Base-by-base conservation (phyloP, 768 basidiomycete genomes). In the Cyclocybe cylindracea region DNA sequence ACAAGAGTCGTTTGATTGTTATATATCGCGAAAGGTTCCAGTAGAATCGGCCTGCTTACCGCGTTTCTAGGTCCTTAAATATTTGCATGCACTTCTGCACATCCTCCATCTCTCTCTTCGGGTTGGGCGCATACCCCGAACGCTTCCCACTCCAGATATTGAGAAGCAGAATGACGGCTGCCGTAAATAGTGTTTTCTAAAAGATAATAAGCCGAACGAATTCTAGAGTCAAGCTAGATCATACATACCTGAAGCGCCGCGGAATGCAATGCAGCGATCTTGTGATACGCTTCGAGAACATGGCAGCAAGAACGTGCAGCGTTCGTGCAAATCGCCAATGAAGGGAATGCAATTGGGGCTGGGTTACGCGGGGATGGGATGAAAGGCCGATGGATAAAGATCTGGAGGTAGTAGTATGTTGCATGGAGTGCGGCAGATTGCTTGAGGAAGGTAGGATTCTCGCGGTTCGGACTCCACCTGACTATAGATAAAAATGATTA, bases 241-340 rank as follows among this genome's bases (percentile, higher is more conserved):
- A 33, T 42, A 56, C 61, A 6, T 59, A 76, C 79, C 66, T 76
- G 74, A 33, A 74, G 36, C 5, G 64, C 58, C 5, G 72, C 67
- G 39, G 73, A 44, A 2, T 73, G 73, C 34, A 72, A 53, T 4
- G 61, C 51, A 24, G 67, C 62, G 9, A 71, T 65, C 51, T 61
- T 67, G 43, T 75, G 69, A 55, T 74, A 71, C 46, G 70, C 55
- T 68, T 91, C 89, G 14, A 88, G 66, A 29, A 94, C 78, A 61
- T 87, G 88, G 36, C 80, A 81, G 52, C 81, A 86, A 1, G 88
- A 89, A 7, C 89, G 76, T 2, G 92, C 88, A 0, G 92, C 85
- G 54, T 92, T 93, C n/a, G 86, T 84, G 65, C 91, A 93, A 47
- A 94, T 92, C 0, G 89, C 88, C 32, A 93, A 73, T 0, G 90